A percentile compares a stretch with the other conserved stretches of the same genome.
These are phyloP conservation scores for Geranomyces variabilis DNA, from an alignment of 192 early-diverging fungal species.

Conservation along the genomic window DNA sequence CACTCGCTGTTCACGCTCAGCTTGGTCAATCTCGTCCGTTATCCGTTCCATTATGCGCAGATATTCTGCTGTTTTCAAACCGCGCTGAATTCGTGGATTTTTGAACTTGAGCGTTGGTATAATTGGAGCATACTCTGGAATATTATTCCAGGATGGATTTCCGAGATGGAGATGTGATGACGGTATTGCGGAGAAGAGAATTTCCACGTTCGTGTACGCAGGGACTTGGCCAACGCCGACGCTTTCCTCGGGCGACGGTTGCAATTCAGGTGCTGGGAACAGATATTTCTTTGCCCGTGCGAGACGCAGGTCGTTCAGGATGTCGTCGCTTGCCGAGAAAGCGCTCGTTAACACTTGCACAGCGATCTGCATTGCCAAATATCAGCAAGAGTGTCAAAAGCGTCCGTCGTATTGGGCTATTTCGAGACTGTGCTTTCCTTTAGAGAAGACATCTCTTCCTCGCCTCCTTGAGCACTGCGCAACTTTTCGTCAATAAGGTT, in stretches of 20 bases:
- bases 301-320: no score
- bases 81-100: constrained; percentile 10
- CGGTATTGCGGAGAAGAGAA: constrained; percentile 5
- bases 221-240: no score
- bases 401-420: no score
- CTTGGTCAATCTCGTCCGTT: constrained; percentile 2
- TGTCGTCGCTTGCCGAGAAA: background rate
- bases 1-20: background rate
- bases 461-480: background rate
- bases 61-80: constrained; percentile 1
- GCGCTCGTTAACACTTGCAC: background rate
- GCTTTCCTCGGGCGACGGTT: no score
- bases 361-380: no score
- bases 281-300: no score
- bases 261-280: no score
- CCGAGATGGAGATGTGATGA: background rate
- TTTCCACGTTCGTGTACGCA: background rate
- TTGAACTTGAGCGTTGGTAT: constrained; percentile 3
- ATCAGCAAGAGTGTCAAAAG: no score
- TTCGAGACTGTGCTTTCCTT: no score
- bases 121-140: background rate
- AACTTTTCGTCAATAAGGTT: background rate
- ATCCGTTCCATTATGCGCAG: constrained; percentile 8
- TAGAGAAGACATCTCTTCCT: no score
- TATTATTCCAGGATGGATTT: constrained; percentile 11